Base-by-base conservation (phyloP, 176 grass and related monocot genomes). In the Phoenix roebelenii region DNA sequence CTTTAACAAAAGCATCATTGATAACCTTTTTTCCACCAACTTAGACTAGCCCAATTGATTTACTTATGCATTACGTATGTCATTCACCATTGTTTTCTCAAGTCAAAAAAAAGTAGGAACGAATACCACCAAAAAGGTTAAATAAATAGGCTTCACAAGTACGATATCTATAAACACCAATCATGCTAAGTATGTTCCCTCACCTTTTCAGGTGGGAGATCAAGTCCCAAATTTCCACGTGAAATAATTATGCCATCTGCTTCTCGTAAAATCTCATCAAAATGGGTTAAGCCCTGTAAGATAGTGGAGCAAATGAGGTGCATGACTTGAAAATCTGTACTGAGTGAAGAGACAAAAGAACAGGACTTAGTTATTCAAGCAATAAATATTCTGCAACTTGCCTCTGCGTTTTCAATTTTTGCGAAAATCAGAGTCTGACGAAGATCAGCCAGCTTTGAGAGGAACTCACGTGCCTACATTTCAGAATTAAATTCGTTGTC, bases 371-470 rank as follows among this genome's bases (percentile, higher is more conserved):
- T 5, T 3, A 3, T 20, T 35, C 32, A 9, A 35, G 32, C 7
- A 56, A 16, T 28, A 20, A 39, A n/a, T 5, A 18, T 15, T 29
- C 51, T 66, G 26, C 12, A 76, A 71, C 50, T 63, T 80, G 92
- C 93, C 93, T 98, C 93, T 51, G 85, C 75, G 57, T 91, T 98
- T 74, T 98, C 93, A 62, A 92, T 92, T 81, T 98, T 98, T 30
- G 93, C 93, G 76, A 98, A 91, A 62, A 98, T 98, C 71, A 85
- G 81, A 69, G 93, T 92, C 61, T 98, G 93, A 17, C 66, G 70
- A 24, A 98, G 84, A 83, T 92, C 87, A 23, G 84, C 93, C 67
- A 92, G 80, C 57, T 73, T 92, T 16, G 87, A 92, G 22, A 98
- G 81, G 54, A 71, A 92, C 32, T 98, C 84, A 3, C 93, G 72